Base-by-base conservation (phyloP, 2,329 filamentous ascomycete species). In the Lasiodiplodia theobromae region DNA sequence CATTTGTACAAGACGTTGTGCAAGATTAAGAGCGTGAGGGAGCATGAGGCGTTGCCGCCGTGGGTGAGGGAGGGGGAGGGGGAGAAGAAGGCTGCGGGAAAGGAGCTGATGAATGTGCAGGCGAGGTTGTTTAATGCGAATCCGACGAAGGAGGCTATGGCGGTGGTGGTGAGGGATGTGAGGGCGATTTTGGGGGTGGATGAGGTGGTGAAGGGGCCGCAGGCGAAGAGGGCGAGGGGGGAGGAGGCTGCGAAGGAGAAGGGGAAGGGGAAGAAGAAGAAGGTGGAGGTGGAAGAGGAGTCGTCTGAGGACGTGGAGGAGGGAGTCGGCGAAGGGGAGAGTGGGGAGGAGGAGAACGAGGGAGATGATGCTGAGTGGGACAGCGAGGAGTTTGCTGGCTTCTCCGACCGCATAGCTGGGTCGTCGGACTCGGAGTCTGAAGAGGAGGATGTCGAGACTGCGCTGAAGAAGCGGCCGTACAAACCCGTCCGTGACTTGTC, bases 81-180 rank as follows among this genome's bases (percentile, higher is more conserved):
- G 68, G 28, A 8, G 40, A 8, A 44, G 16, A 0, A 18, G 44
- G 18, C n/a, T 21, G 75, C 77, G 2, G 76, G 81, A 16, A 71
- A 79, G 0, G 83, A 85, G 1, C 80, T 83, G 65, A 80, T 86
- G 21, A 90, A 90, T 77, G 87, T 90, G 16, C 79, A 83, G 57
- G 88, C 86, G 16, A 78, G 88, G 65, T 71, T 90, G 64, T 89
- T 86, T 74, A 89, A 88, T 69, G 87, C 87, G 16, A 85, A 83
- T 66, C 86, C 86, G 0, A 86, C 89, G 14, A 86, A 85, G 75
- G 83, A 86, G 71, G 85, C 83, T 2, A 76, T 89, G 53, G 82
- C 83, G 25, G 80, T 80, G 44, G 79, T 85, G 31, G 71, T 83
- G 38, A 76, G 76, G 4, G 81, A 81, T 40, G 72, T 85, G 68